Base-by-base conservation (phyloP, 2,329 filamentous ascomycete species). In the Penicillium sp. region DNA sequence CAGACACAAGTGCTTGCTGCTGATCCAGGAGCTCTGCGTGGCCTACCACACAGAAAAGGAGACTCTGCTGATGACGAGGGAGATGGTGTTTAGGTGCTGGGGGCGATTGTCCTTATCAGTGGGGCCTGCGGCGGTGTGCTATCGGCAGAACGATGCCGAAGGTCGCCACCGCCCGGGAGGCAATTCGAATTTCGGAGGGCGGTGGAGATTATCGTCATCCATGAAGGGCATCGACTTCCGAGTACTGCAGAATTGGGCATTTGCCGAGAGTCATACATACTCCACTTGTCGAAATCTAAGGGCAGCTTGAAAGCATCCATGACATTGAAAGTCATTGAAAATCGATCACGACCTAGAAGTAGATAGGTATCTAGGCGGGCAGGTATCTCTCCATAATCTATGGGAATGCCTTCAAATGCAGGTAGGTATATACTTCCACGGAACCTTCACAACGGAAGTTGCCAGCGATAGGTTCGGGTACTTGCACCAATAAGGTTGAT, bases 81-180 rank as follows among this genome's bases (percentile, higher is more conserved):
- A 53, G 22, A 41, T 52, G 37, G 51, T 34, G 47, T 39, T 51
- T 50, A 43, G 35, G 50, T n/a, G 20, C 37, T 8, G 50, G 50
- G 15, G 28, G 15, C 14, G 50, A 53, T 53, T 38, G 25, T 34
- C 59, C 55, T 62, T 62, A 62, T 62, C 59, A 54, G 56, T 62
- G 59, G 59, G 56, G 42, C 56, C 31, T 31, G 59, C 43, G 53
- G 59, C 59, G 58, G 49, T 53, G 50, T 31, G n/a, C 11, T 14
- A 5, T 11, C 38, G 50, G 50, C 50, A 53, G 39, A 53, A 41
- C 25, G 5, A 43, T 42, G 39, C 50, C 50, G 50, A 53, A 38
- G 49, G 20, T 53, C 22, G 50, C 50, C 50, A 53, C 50, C 38
- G 25, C 37, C 37, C n/a, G 43, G 43, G 17, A 45, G 22, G 41